A percentile compares a stretch with the other conserved stretches of the same genome.
Evolutionary conservation across 345 rosid species (phyloP).

Genomic region (Kernera saxatilis): DNA sequence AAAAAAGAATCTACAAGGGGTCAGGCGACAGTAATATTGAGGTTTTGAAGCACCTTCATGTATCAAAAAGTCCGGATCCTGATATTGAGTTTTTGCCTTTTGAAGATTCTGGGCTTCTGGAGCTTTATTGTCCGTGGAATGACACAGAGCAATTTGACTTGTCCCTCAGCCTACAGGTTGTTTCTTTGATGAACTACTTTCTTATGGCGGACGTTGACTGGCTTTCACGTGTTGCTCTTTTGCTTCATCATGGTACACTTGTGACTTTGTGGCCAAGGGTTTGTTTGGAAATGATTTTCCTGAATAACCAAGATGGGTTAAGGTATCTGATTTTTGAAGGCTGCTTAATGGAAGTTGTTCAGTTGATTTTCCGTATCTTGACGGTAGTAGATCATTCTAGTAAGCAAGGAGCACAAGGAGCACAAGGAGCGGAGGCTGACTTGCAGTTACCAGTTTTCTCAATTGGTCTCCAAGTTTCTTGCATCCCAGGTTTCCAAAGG

Average conservation of each 20-base stretch:
- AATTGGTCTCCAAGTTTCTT: constrained; percentile 60
- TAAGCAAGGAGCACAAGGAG: constrained; percentile 44
- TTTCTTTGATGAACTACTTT: constrained; percentile 33
- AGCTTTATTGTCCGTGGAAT: constrained; percentile 35
- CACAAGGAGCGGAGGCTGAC: constrained; percentile 41
- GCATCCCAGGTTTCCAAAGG: constrained; percentile 43
- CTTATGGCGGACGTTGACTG: constrained; percentile 34
- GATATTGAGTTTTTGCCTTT: constrained; percentile 34
- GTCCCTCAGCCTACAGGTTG: constrained; percentile 31
- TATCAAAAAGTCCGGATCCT: constrained; percentile 29
- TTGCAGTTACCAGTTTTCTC: constrained; percentile 63
- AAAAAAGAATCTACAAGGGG: constrained; percentile 18
- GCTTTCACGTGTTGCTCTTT: constrained; percentile 40
- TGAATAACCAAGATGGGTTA: constrained; percentile 67
- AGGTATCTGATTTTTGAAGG: constrained; percentile 77
- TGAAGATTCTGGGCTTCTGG: constrained; percentile 36
- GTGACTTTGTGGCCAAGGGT: constrained; percentile 62
- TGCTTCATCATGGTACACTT: constrained; percentile 57
- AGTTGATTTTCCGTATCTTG: constrained; percentile 52
- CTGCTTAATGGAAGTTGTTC: constrained; percentile 63
- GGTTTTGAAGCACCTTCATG: constrained; percentile 22
- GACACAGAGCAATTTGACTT: constrained; percentile 36
- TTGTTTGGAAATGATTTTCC: constrained; percentile 81
- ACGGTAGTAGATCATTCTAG: constrained; percentile 40
- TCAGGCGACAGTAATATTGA: constrained; percentile 15